Base-by-base conservation (phyloP, 805 yeast species). In the Wickerhamomyces pijperi region DNA sequence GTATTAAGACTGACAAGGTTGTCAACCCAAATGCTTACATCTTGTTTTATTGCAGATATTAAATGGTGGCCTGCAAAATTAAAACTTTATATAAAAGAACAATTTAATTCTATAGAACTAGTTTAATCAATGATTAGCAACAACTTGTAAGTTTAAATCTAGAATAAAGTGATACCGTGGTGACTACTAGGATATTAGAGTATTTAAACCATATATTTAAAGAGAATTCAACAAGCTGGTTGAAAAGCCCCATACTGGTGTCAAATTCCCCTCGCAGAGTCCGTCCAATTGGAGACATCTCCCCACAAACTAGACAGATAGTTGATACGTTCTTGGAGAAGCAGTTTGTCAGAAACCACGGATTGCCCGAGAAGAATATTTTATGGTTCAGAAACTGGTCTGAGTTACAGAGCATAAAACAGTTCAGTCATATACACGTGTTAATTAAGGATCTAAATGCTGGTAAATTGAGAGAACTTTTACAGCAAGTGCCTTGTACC, bases 21-120 rank as follows among this genome's bases (percentile, higher is more conserved):
- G 63, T 82, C 35, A 81, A 81, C 46, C 64, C 70, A 36, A 82
- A 81, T 57, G 95, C 94, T 5, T 87, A 87, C 56, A 86, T 92
- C 34, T 61, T 87, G 43, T 86, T 87, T 57, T 86, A 82, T 54
- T 25, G 29, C 14, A 8, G 29, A 25, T 25, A 12, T 25, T 25
- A 12, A 25, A n/a, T n/a, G n/a, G n/a, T n/a, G n/a, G n/a, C n/a
- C n/a, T n/a, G n/a, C n/a, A n/a, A n/a, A n/a, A n/a, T n/a, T n/a
- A n/a, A n/a, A n/a, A n/a, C n/a, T n/a, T n/a, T n/a, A n/a, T n/a
- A n/a, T n/a, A n/a, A n/a, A n/a, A n/a, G n/a, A n/a, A n/a, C n/a
- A n/a, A n/a, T n/a, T n/a, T n/a, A n/a, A n/a, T n/a, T n/a, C n/a
- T n/a, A n/a, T n/a, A n/a, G n/a, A n/a, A n/a, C n/a, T n/a, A n/a